Base-by-base conservation (phyloP, 2,329 filamentous ascomycete species). In the Akanthomyces uredinophilus region DNA sequence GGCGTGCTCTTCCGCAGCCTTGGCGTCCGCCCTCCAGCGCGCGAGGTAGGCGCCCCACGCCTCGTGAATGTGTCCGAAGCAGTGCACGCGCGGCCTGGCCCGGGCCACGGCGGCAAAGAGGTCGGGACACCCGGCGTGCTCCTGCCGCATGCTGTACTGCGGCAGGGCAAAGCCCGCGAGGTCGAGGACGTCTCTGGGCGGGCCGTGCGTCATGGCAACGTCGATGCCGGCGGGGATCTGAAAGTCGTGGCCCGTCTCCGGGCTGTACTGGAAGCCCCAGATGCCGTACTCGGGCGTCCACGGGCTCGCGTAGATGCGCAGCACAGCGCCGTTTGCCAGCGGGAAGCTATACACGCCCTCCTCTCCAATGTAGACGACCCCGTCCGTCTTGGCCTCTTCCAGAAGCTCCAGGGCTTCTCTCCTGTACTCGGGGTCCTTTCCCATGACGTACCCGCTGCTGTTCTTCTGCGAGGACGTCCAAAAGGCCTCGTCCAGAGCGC, bases 21-120 rank as follows among this genome's bases (percentile, higher is more conserved):
- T 16, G 2, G 32, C 10, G 1, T 8, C 4, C 10, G 65, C 24
- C 14, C 69, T 72, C 86, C 85, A 89, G 1, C 73, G 72, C 0
- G 84, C 78, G 3, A 83, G 63, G 58, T 79, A 81, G 0, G 77
- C 79, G 3, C 86, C 86, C 82, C 84, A 88, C 0, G 75, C 79
- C 65, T 84, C 81, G 67, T 86, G 83, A n/a, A 85, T 80, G 64
- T 86, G 83, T 0, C 83, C 83, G 63, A 85, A 86, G 68, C 82
- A 85, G 68, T 84, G 81, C 4, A 86, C 65, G 7, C 69, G 68
- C 1, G 83, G 83, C 32, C 71, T 73, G 1, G 77, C 74, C 0
- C 68, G 67, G 1, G 75, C 72, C 0, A 86, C 67, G 0, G 83
- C 79, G 0, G 68, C 69, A 59, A 83, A 78, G 3, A 86, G 75